Conservation (phyloP, 208 protist genomes). For the Blastocrithidia nonstop region DNA sequence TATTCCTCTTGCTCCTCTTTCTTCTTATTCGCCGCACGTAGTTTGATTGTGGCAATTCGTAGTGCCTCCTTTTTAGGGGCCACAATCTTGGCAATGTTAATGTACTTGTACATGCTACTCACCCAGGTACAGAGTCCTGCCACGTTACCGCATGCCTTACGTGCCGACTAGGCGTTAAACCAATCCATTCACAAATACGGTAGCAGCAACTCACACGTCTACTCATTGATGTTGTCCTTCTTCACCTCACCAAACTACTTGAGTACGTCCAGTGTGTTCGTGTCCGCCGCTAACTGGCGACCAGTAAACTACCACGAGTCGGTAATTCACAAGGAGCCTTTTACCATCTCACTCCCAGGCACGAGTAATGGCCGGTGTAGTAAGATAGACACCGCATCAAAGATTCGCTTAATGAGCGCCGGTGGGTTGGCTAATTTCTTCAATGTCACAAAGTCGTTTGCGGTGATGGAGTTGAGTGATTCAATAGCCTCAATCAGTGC, state of each 20-base stretch:
- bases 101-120: constrained; percentile 94
- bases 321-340: constrained; percentile 76
- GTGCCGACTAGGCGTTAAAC: constrained; percentile 90
- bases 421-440: constrained; percentile 93
- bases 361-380: constrained; percentile 63
- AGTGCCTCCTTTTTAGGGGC: constrained; percentile 91
- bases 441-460: constrained; percentile 88
- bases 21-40: constrained; percentile 88
- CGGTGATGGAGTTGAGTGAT: constrained; percentile 88
- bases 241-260: constrained; percentile 73
- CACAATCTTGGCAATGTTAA: constrained; percentile 94
- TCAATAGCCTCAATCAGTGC: constrained; percentile 88
- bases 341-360: constrained; percentile 64
- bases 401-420: constrained; percentile 93
- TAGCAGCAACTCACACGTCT: constrained; percentile 95
- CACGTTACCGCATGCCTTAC: constrained; percentile 84
- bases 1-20: constrained; percentile 92
- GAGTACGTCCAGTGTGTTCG: constrained; percentile 53
- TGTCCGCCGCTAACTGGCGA: constrained; percentile 65
- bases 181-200: constrained; percentile 93
- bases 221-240: constrained; percentile 96
- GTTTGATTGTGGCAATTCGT: constrained; percentile 77
- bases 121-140: constrained; percentile 94
- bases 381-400: constrained; percentile 95
- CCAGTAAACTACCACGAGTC: constrained; percentile 86